A percentile compares a stretch with the other conserved stretches of the same genome.
Conservation (phyloP, 73 alveolate species). For the Stentor roeselii region DNA sequence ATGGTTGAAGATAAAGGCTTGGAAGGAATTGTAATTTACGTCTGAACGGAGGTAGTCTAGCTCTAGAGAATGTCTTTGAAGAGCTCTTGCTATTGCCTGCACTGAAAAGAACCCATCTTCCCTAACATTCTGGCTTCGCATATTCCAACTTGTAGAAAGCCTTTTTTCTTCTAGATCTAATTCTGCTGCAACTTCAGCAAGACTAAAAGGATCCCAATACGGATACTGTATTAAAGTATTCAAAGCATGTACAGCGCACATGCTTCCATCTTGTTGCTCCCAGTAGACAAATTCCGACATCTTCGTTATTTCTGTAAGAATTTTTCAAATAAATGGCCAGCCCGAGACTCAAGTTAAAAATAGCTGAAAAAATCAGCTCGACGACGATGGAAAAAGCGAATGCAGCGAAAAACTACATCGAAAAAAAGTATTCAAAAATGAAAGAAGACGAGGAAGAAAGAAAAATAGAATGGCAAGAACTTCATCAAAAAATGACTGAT, state of each 20-base stretch:
- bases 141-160: too few species aligned
- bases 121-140: neutral
- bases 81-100: neutral
- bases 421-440: slow-evolving; percentile 37
- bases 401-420: slow-evolving; percentile 48
- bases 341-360: too few species aligned
- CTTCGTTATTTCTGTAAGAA: too few species aligned
- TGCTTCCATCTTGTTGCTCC: slow-evolving; percentile 2
- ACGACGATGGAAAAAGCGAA: slow-evolving; percentile 43
- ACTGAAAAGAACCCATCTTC: neutral
- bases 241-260: slow-evolving; percentile 1
- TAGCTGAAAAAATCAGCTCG: too few species aligned
- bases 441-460: slow-evolving; percentile 44
- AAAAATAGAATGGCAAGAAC: slow-evolving; percentile 55
- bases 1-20: too few species aligned
- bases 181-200: neutral
- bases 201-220: slow-evolving; percentile 6
- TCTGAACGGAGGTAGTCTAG: too few species aligned
- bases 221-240: slow-evolving; percentile 8
- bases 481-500: slow-evolving; percentile 50
- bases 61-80: neutral
- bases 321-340: too few species aligned
- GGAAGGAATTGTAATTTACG: too few species aligned
- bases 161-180: neutral
- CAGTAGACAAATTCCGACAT: slow-evolving; percentile 7